These are phyloP conservation scores for Talaromyces borbonicus DNA, from an alignment of 495 filamentous ascomycete genomes.

Conservation along the genomic window DNA sequence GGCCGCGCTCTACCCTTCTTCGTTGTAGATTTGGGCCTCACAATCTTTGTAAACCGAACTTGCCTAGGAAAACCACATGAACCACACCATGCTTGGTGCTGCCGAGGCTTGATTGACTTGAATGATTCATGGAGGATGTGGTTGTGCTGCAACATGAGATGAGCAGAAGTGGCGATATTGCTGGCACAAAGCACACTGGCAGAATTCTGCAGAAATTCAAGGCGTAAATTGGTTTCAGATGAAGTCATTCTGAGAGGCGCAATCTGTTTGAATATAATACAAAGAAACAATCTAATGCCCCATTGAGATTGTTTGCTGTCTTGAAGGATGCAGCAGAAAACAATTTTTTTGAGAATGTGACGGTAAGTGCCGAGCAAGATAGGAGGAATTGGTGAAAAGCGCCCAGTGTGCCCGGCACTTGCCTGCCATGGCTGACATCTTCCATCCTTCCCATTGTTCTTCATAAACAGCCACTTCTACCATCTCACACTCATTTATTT, in stretches of 20 bases:
- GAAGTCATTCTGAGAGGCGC: conserved; percentile 19
- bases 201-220: conserved; percentile 37
- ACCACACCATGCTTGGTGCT: conserved; percentile 34
- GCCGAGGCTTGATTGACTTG: conserved; percentile 26
- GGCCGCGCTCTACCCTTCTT: conserved; percentile 17
- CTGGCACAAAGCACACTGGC: conserved; percentile 27
- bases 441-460: neutral
- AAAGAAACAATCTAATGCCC: no score
- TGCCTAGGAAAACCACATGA: conserved; percentile 43
- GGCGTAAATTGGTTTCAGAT: conserved; percentile 22
- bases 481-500: neutral
- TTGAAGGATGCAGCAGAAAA: no score
- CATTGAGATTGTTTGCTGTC: no score
- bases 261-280: neutral
- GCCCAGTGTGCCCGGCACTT: neutral
- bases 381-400: conserved; percentile 1
- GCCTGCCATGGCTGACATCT: neutral
- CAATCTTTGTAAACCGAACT: conserved; percentile 29
- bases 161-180: conserved; percentile 40
- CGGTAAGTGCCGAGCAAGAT: no score
- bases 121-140: conserved; percentile 29
- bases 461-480: neutral
- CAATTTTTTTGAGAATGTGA: no score
- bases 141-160: conserved; percentile 35
- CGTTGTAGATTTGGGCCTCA: conserved; percentile 12